Evolutionary conservation across 768 basidiomycete genomes (phyloP).

Genomic region (Panaeolus papilionaceus): DNA sequence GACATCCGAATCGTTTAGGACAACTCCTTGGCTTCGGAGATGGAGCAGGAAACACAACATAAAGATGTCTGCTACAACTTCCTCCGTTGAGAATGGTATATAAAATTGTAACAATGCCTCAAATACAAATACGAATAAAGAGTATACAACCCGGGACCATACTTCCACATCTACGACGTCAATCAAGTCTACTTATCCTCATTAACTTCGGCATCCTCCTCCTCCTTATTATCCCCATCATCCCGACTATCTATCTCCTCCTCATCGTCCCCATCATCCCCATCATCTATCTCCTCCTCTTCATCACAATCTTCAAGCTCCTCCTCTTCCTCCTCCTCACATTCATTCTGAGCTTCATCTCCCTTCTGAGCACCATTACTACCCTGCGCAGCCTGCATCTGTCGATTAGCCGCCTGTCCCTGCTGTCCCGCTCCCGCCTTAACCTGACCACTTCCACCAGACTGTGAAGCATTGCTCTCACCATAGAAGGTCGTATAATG

Average conservation of each 20-base stretch:
- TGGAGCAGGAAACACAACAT: no score
- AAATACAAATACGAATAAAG: conserved; percentile 1
- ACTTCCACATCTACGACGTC: no score
- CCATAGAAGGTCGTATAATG: not conserved
- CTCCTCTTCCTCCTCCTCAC: not conserved
- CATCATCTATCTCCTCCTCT: not conserved
- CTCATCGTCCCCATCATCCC: not conserved
- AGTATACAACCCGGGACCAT: not conserved
- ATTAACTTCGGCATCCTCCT: no score
- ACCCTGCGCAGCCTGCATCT: not conserved
- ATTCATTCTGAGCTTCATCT: not conserved
- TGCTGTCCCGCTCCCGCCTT: not conserved
- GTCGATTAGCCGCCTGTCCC: not conserved
- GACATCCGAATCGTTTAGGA: no score
- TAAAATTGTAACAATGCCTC: not conserved
- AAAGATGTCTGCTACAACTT: no score
- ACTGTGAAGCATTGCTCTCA: not conserved
- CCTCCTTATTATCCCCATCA: not conserved
- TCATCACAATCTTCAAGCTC: not conserved
- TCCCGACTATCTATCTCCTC: not conserved
- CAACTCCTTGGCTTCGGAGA: no score
- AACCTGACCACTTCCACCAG: not conserved
- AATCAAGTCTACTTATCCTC: no score
- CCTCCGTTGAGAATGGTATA: no score
- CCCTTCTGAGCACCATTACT: not conserved